These are phyloP conservation scores for Podospora anserina DNA, from an alignment of 495 filamentous ascomycete species.

Conservation along the genomic window DNA sequence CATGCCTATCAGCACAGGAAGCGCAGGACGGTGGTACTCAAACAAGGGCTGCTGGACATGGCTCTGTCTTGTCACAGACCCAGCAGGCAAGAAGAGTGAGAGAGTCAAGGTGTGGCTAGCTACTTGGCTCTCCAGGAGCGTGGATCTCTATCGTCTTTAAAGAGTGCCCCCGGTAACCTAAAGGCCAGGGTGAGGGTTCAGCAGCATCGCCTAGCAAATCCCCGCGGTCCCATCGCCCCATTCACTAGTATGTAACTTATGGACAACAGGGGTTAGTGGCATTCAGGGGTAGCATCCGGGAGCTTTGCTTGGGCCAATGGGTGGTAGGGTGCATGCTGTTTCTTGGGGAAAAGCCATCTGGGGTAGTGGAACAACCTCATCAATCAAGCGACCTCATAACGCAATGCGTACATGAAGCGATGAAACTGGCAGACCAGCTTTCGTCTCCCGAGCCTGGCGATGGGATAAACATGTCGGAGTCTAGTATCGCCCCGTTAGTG, in stretches of 20 bases:
- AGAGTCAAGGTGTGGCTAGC: not conserved
- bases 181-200: no score
- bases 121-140: not conserved
- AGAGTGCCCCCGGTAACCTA: not conserved
- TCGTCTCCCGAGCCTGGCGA: not conserved
- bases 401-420: not conserved
- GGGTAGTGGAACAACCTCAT: not conserved
- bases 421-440: not conserved
- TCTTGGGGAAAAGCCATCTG: not conserved
- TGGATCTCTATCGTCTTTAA: not conserved
- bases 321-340: not conserved
- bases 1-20: not conserved
- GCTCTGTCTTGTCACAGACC: not conserved
- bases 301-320: not conserved
- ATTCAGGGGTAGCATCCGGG: not conserved
- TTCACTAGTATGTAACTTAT: not conserved
- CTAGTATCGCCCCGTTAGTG: not conserved
- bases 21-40: not conserved
- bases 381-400: not conserved
- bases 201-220: not conserved
- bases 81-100: not conserved
- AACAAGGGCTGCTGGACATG: not conserved
- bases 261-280: not conserved
- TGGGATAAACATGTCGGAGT: no score
- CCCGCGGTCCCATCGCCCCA: not conserved